phyloP scores from a whole-genome alignment of 345 rosid genomes.

The Ceriops zippeliana region DNA sequence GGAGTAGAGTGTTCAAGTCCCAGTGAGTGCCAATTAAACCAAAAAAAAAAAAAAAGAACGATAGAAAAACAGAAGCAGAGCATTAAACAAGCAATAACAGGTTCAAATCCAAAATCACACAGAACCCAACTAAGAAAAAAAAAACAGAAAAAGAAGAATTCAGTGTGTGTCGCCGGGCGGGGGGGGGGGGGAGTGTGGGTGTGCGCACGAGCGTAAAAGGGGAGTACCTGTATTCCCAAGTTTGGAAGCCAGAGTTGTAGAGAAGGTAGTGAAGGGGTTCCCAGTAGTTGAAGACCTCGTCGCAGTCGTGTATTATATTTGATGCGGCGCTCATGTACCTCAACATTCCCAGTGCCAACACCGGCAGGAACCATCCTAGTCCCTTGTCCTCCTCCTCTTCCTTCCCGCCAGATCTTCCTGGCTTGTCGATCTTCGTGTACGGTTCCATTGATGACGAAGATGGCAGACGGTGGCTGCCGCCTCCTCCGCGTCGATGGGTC shows the following conservation, averaged over 20 bases:
- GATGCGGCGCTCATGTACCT: slow-evolving; percentile 97
- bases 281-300: slow-evolving; percentile 99
- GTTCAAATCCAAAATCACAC: background rate
- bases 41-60: too few species aligned
- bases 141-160: background rate
- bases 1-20: too few species aligned
- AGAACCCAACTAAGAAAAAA: background rate
- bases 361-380: slow-evolving; percentile 69
- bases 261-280: slow-evolving; percentile 95
- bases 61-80: too few species aligned
- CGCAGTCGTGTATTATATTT: slow-evolving; percentile 96
- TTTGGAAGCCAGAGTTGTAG: slow-evolving; percentile 88
- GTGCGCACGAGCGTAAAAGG: too few species aligned
- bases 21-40: too few species aligned
- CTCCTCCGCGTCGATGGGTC: slow-evolving; percentile 58
- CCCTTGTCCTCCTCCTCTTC: slow-evolving; percentile 40
- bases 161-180: too few species aligned
- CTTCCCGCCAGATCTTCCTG: slow-evolving; percentile 36
- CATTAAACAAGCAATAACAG: background rate
- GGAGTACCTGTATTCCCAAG: slow-evolving; percentile 90
- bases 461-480: slow-evolving; percentile 37
- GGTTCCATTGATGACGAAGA: slow-evolving; percentile 31
- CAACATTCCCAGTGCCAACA: slow-evolving; percentile 64
- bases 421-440: slow-evolving; percentile 63
- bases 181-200: too few species aligned